Percentiles rank a stretch among this genome's conserved stretches.
Conservation (phyloP, 73 alveolate species). For the Paramecium sonneborni region DNA sequence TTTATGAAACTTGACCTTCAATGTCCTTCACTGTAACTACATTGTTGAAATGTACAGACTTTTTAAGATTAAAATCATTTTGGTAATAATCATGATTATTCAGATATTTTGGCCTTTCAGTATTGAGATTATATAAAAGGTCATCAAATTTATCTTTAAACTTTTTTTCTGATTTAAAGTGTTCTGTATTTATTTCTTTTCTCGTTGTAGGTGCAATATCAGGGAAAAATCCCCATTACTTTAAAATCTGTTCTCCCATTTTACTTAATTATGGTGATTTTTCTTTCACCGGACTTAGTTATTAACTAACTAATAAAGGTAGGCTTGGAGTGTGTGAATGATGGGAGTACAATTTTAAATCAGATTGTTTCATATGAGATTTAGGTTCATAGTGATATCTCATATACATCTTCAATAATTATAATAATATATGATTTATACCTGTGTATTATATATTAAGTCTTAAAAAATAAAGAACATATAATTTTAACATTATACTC, state of each 20-base stretch:
- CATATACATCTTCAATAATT: constrained; percentile 2
- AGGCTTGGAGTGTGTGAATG: not conserved
- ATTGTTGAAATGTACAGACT: constrained; percentile 1
- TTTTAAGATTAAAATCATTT: not conserved
- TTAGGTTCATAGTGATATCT: constrained; percentile 14
- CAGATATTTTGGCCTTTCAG: not conserved
- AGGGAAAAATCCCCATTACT: not conserved
- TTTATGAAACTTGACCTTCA: not conserved
- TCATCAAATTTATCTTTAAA: not conserved
- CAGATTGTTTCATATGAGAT: not conserved
- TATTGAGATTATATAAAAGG: not conserved
- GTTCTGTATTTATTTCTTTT: not conserved
- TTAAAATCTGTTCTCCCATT: not conserved
- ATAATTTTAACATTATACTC: too few relatives aligned
- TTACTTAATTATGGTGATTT: not conserved
- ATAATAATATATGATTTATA: not conserved
- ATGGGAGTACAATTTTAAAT: not conserved
- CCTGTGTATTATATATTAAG: not conserved
- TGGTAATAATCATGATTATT: not conserved
- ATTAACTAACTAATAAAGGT: not conserved
- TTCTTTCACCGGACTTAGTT: not conserved
- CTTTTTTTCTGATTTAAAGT: not conserved
- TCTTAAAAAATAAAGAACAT: too few relatives aligned
- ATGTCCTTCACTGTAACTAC: constrained; percentile 20
- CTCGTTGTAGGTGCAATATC: not conserved